Base-by-base conservation (phyloP, 306 rosid genomes). In the Rosa persica region DNA sequence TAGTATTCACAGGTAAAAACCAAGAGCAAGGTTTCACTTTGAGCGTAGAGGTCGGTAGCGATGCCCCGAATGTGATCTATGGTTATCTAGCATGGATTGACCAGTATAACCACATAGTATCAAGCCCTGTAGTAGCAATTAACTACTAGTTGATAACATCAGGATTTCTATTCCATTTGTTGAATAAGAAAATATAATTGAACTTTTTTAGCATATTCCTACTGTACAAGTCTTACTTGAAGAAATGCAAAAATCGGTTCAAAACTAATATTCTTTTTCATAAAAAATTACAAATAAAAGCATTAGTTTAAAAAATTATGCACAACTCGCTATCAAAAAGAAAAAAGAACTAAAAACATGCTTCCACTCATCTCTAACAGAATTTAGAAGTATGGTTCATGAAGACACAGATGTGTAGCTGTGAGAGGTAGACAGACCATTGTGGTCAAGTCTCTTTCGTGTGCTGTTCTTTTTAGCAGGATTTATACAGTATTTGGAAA, bases 81-180 rank as follows among this genome's bases (percentile, higher is more conserved):
- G 62, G 80, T 5, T 23, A n/a, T 49, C 74, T 77, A 13, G 38
- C 16, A 15, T 77, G 74, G 80, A 60, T 60, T 44, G 58, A 75
- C 49, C 30, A 75, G 16, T 12, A 44, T 10, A 61, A 61, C 71
- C 70, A 52, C 27, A 16, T 39, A 9, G 74, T 77, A 8, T 77
- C 80, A 49, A 77, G 74, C 43, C 74, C 80, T 3, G 40, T 36
- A 48, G 38, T 51, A 25, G 80, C 38, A 34, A 10, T 22, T 9
- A 66, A 5, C 42, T 38, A 48, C 40, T 77, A 75, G 46, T 23
- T 36, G 70, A 13, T 9, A 19, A 7, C 34, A 34, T 64, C 69
- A 64, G 17, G 44, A 64, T 27, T 61, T 61, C n/a, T 43, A 30
- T 34, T 34, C 42, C 42, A 30, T 64, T 38, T 64, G 43, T 39